Base-by-base conservation (phyloP, 495 filamentous ascomycete species). In the Penicillium lividum region DNA sequence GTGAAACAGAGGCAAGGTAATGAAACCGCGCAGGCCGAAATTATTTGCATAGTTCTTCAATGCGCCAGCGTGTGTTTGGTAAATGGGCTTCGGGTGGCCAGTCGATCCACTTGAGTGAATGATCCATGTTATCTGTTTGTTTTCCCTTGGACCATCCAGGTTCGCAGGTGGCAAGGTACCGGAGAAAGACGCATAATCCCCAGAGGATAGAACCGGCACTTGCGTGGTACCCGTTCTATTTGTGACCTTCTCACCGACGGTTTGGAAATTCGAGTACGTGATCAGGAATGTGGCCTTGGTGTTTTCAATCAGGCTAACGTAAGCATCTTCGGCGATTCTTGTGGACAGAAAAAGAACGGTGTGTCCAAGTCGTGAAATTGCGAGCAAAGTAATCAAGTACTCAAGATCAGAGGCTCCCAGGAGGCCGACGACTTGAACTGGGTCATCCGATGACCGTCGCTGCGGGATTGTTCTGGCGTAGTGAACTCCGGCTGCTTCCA, bases 1-100 rank as follows among this genome's bases (percentile, higher is more conserved):
- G 33, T 85, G 82, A 43, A 76, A 85, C 31, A 83, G 70, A 5
- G 82, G 83, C 4, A 84, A 65, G 0, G 81, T 80, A 51, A 77
- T 75, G 54, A 84, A 82, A 0, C 77, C 76, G 25, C 68, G 71
- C 6, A 80, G 48, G 0, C 63, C 63, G 57, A 61, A 73, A 51
- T 73, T 75, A 28, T 72, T 70, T 25, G 69, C 68, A 57, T 75
- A 80, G 56, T 78, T 77, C 47, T 64, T 64, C 18, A 79, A 53
- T 13, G 70, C 69, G 10, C 70, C 73, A 3, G 64, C 55, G 44
- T 81, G 73, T 3, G 75, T 79, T 43, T 77, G 73, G 55, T 73
- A 72, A 36, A 76, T 73, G 0, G 74, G 76, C 34, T 77, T 77
- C 1, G 73, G 74, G 31, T 64, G 63, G 0, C 74, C 75, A 2